A percentile compares a stretch with the other conserved stretches of the same genome.
Conservation (phyloP, 345 rosid genomes). For the Brassica napus region Da-Ae NC_063443.1:10539001-10539500, state of each 20-base stretch:
- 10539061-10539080: slow-evolving; percentile 42
- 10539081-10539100: slow-evolving; percentile 43
- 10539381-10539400: not conserved
- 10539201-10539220: slow-evolving; percentile 75
- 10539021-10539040: slow-evolving; percentile 48
- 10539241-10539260: slow-evolving; percentile 44
- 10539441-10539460: not conserved
- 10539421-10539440: not conserved
- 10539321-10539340: not conserved
- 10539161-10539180: slow-evolving; percentile 79
- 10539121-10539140: slow-evolving; percentile 73
- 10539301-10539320: not conserved
- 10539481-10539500: not conserved
- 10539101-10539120: slow-evolving; percentile 58
- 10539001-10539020: slow-evolving; percentile 62
- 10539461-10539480: not conserved
- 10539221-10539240: slow-evolving; percentile 49
- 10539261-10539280: slow-evolving; percentile 29
- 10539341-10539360: not conserved
- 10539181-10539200: slow-evolving; percentile 73
- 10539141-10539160: slow-evolving; percentile 89
- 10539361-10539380: not conserved
- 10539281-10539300: not conserved
- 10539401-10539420: not conserved
- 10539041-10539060: slow-evolving; percentile 55